phyloP scores from a whole-genome alignment of 1,284 basidiomycete species.

The Sporisorium iseilematis-ciliati region DNA sequence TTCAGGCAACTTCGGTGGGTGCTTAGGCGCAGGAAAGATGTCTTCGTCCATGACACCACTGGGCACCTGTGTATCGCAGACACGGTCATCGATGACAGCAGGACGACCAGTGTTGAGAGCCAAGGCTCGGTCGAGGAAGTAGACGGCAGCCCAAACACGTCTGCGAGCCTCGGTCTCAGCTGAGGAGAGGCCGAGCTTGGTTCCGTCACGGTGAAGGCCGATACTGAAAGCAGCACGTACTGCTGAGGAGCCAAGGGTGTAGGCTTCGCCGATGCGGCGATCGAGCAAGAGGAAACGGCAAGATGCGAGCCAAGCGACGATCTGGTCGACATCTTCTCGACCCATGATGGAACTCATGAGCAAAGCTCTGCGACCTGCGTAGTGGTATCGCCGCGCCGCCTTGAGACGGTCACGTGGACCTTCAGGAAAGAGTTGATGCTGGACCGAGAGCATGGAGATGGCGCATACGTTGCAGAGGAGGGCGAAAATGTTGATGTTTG shows the following conservation, averaged over 20 bases:
- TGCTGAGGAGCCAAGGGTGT: conserved; percentile 49
- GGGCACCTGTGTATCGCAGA: conserved; percentile 59
- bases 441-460: conserved; percentile 45
- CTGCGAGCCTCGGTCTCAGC: conserved; percentile 58
- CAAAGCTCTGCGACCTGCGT: conserved; percentile 50
- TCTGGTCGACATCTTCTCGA: conserved; percentile 57
- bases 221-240: conserved; percentile 58
- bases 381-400: conserved; percentile 47
- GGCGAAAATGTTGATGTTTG: conserved; percentile 61
- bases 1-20: conserved; percentile 40
- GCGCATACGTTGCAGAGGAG: conserved; percentile 55
- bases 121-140: conserved; percentile 53
- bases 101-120: conserved; percentile 60
- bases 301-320: conserved; percentile 53
- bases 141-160: conserved; percentile 60
- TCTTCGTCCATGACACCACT: conserved; percentile 47
- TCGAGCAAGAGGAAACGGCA: conserved; percentile 63
- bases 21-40: conserved; percentile 43
- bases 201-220: conserved; percentile 66
- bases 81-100: conserved; percentile 57
- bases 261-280: conserved; percentile 57
- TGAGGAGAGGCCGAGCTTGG: conserved; percentile 47
- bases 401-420: conserved; percentile 41
- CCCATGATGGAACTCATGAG: conserved; percentile 54
- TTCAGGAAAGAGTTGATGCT: conserved; percentile 39